These are phyloP conservation scores for Oryza australiensis DNA, from an alignment of 176 grass and related monocot genomes.

Conservation along the genomic window DNA sequence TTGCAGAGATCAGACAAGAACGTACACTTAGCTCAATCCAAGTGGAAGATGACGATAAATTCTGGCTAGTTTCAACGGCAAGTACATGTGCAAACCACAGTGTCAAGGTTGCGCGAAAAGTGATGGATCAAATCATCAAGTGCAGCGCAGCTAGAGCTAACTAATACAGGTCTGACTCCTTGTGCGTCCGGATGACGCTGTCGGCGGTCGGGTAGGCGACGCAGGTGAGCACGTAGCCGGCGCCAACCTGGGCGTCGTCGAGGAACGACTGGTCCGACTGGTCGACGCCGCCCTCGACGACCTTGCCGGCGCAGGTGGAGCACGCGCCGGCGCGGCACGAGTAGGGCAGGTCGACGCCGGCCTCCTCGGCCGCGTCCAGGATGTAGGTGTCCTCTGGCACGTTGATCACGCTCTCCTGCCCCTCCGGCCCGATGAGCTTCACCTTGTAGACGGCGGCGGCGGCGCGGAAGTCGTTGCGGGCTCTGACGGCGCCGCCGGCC, in stretches of 20 bases:
- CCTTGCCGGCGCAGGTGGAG: constrained; percentile 70
- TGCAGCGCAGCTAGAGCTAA: neutral
- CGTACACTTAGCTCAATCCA: neutral
- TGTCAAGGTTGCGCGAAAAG: neutral
- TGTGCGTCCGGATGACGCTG: constrained; percentile 79
- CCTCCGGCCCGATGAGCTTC: constrained; percentile 53
- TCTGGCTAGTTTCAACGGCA: constrained; percentile 5
- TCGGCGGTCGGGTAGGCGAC: constrained; percentile 67
- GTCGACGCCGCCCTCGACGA: constrained; percentile 62
- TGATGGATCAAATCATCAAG: neutral
- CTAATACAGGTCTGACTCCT: constrained; percentile 61
- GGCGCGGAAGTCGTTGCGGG: constrained; percentile 9
- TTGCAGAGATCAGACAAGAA: neutral
- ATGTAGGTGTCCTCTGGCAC: constrained; percentile 62
- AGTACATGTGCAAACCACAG: neutral
- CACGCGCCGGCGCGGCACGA: constrained; percentile 72
- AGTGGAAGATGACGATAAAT: neutral
- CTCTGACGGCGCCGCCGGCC: neutral
- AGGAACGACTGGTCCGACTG: constrained; percentile 73
- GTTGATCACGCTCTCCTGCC: constrained; percentile 53
- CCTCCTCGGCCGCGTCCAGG: constrained; percentile 60
- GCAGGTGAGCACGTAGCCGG: constrained; percentile 78
- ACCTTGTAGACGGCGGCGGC: constrained; percentile 55
- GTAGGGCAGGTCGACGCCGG: constrained; percentile 55
- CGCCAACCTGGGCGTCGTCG: constrained; percentile 45